A percentile compares a stretch with the other conserved stretches of the same genome.
phyloP scores from a whole-genome alignment of 2,329 filamentous ascomycete genomes.

The Golovinomyces cichoracearum region DNA sequence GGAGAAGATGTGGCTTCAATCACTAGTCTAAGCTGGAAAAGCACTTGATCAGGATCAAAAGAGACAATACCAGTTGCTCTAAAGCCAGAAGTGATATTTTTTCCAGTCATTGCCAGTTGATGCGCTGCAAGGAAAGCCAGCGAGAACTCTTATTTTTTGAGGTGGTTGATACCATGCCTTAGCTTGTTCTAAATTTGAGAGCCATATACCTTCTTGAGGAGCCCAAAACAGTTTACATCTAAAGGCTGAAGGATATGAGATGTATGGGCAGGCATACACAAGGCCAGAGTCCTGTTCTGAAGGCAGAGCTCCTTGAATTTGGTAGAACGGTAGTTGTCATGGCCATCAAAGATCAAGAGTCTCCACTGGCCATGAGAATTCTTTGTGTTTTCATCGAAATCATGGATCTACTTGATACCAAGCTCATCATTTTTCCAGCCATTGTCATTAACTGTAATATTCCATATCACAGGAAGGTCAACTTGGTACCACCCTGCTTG shows the following conservation, averaged over 20 bases:
- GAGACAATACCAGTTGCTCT: not conserved
- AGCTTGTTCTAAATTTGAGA: not conserved
- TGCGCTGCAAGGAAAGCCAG: not conserved
- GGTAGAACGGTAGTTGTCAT: conserved; percentile 11
- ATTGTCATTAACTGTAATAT: not conserved
- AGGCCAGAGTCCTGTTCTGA: conserved; percentile 14
- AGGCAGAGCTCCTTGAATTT: conserved; percentile 1
- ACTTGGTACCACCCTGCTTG: not conserved
- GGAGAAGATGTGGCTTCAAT: conserved; percentile 1
- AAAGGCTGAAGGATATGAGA: conserved; percentile 17
- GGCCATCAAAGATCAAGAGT: conserved; percentile 16
- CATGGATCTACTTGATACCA: conserved; percentile 7
- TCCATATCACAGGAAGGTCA: not conserved
- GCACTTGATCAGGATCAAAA: not conserved
- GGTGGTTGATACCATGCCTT: not conserved
- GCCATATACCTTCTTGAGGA: conserved; percentile 11
- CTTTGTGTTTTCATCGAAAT: conserved; percentile 2
- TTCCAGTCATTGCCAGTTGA: not conserved
- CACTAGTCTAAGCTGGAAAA: conserved; percentile 9
- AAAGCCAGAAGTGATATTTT: not conserved
- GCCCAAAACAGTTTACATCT: conserved; percentile 15
- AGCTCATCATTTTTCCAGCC: conserved; percentile 15
- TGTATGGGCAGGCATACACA: conserved; percentile 15
- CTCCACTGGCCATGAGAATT: conserved; percentile 6
- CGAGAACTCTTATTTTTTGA: not conserved